Evolutionary conservation across 441 rosid genomes (phyloP), one percentile per base, ranked within the genome.

Genomic region (Erodium moschatum): DNA sequence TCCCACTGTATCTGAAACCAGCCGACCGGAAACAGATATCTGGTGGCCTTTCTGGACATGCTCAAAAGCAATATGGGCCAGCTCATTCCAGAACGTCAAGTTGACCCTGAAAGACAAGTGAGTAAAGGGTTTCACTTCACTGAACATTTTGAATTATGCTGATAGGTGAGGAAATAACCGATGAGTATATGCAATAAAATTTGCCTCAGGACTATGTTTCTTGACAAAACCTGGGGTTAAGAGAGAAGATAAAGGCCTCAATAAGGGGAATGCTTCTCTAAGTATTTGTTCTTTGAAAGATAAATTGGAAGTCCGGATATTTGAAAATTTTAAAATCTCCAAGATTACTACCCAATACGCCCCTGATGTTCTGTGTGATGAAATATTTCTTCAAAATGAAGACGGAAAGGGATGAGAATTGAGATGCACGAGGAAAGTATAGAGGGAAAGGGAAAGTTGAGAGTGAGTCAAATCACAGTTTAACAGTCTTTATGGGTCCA

Each of bases 81-180:
- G 65, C 70, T 85, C 89, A 61, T 85, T 83, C 89, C 89, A 87
- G 70, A 87, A 87, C 16, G 89, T 80, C 85, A 85, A 77, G 75
- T 75, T 83, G 52, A 87, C 75, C 92, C 89, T 87, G 69, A 18
- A 60, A 63, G 69, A 69, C 65, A 54, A 56, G 11, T 18, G 21
- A 1, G 27, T 16, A 54, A 6, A 6, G 10, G 61, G 21, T 54
- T 54, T 54, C 61, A 24, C 27, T 24, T 24, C 27, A 18, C 6
- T 6, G 21, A 4, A 54, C 62, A 18, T 16, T 18, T 56, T 4
- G 11, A 56, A 19, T 56, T 56, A 56, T 19, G 11, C 10, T 56
- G 62, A 24, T 24, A 2, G 27, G 27, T 0, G 27, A 38, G 44
- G 44, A 38, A 38, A 38, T 38, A 38, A 38, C 44, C 44, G 8